phyloP scores from a whole-genome alignment of 2,329 filamentous ascomycete genomes.

The Nemania bipapillata region DNA sequence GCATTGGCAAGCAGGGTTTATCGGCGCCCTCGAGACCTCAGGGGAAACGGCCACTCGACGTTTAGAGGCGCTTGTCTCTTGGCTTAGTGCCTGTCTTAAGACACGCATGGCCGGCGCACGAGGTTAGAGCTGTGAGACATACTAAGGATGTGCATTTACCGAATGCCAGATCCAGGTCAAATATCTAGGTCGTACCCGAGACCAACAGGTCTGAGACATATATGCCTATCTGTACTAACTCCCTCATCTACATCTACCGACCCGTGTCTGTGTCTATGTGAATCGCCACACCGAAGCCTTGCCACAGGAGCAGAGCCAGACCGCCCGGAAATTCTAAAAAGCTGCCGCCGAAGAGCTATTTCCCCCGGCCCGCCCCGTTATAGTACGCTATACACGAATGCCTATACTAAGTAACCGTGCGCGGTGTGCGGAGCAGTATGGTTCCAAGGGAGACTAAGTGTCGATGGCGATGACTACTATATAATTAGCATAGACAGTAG shows the following conservation, averaged over 20 bases:
- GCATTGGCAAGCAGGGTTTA: neutral
- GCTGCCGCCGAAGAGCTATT: neutral
- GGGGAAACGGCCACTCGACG: neutral
- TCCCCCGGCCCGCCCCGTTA: constrained; percentile 22
- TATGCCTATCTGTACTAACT: neutral
- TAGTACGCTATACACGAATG: neutral
- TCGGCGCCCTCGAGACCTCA: neutral
- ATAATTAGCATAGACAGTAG: neutral
- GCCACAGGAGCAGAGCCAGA: neutral
- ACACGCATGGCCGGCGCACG: neutral
- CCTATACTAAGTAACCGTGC: too few relatives aligned
- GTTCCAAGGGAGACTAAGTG: neutral
- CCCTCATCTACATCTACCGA: constrained; percentile 22
- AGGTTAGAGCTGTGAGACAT: neutral
- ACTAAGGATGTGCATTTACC: neutral
- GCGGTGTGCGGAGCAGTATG: neutral
- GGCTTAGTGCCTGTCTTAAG: neutral
- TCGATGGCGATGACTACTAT: neutral
- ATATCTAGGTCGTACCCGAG: constrained; percentile 31
- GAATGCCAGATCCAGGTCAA: constrained; percentile 15
- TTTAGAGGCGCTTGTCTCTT: constrained; percentile 3
- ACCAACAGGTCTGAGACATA: constrained; percentile 46
- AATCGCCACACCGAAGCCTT: neutral
- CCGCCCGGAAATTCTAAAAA: neutral
- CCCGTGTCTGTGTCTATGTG: neutral